phyloP scores from a whole-genome alignment of 306 rosid genomes.

The Trifolium pratense region DNA sequence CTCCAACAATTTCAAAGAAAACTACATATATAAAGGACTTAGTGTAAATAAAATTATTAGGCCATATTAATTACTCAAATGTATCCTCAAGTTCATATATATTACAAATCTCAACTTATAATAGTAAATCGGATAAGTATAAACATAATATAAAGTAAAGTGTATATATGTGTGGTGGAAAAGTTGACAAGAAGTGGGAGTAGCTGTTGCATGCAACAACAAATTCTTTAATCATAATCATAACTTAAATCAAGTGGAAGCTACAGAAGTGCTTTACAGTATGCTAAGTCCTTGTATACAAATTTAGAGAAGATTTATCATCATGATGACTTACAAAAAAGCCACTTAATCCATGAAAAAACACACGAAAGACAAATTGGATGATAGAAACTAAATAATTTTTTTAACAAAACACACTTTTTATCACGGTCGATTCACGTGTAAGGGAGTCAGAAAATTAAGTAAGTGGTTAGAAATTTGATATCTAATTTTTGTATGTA shows the following conservation, averaged over 20 bases:
- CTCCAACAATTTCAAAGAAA: neutral
- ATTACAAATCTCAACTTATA: conserved; percentile 9
- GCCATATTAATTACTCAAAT: neutral
- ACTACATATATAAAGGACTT: neutral
- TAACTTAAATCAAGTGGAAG: conserved; percentile 58
- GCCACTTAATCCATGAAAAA: conserved; percentile 45
- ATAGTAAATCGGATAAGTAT: conserved; percentile 17
- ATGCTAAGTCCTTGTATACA: conserved; percentile 39
- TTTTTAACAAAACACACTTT: neutral
- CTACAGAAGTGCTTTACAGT: conserved; percentile 51
- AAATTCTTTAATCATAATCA: conserved; percentile 55
- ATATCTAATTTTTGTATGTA: no score
- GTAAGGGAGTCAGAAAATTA: no score
- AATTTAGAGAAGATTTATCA: conserved; percentile 14
- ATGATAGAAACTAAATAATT: neutral
- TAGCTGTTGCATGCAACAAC: conserved; percentile 48
- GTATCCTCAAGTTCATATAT: neutral
- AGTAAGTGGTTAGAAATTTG: no score
- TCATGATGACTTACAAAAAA: conserved; percentile 46
- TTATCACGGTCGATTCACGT: neutral
- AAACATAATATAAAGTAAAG: conserved; percentile 17
- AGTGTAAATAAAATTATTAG: neutral
- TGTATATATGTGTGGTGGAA: conserved; percentile 4
- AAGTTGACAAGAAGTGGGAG: conserved; percentile 46
- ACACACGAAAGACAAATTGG: neutral